phyloP scores from a whole-genome alignment of 805 yeast genomes.

The Kluyveromyces dobzhanskii region DNA sequence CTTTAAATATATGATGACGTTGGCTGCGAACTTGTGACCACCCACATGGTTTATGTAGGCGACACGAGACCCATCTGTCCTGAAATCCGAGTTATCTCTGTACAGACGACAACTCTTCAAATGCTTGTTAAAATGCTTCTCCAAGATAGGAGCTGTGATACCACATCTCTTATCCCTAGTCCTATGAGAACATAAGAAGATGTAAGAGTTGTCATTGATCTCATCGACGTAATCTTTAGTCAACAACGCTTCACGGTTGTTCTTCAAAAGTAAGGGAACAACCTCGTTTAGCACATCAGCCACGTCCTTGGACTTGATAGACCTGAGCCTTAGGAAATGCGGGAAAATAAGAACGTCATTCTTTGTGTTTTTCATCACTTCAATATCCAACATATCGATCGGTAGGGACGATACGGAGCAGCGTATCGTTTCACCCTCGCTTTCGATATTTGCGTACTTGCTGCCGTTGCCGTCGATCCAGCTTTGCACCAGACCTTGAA shows the following conservation, averaged over 20 bases:
- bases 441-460: slow-evolving; percentile 26
- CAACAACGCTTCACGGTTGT: slow-evolving; percentile 10
- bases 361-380: slow-evolving; percentile 34
- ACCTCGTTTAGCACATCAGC: slow-evolving; percentile 36
- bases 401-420: slow-evolving; percentile 45
- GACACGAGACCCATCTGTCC: slow-evolving; percentile 68
- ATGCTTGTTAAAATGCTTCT: slow-evolving; percentile 64
- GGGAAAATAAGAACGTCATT: slow-evolving; percentile 67
- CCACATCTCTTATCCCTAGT: slow-evolving; percentile 94
- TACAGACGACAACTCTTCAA: slow-evolving; percentile 62
- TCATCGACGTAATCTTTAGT: slow-evolving; percentile 29
- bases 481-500: slow-evolving; percentile 37
- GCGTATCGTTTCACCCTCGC: slow-evolving; percentile 18
- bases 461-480: slow-evolving; percentile 30
- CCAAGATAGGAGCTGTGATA: slow-evolving; percentile 84
- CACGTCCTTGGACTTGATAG: slow-evolving; percentile 38
- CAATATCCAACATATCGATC: slow-evolving; percentile 36
- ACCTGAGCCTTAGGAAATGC: slow-evolving; percentile 59
- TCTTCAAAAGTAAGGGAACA: slow-evolving; percentile 33
- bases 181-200: slow-evolving; percentile 80
- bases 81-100: slow-evolving; percentile 68
- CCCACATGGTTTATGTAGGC: slow-evolving; percentile 81
- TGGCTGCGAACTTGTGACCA: slow-evolving; percentile 93
- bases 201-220: slow-evolving; percentile 37
- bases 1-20: slow-evolving; percentile 66